Conservation (phyloP, 2,329 filamentous ascomycete genomes). For the Pseudocercospora vitis region DNA sequence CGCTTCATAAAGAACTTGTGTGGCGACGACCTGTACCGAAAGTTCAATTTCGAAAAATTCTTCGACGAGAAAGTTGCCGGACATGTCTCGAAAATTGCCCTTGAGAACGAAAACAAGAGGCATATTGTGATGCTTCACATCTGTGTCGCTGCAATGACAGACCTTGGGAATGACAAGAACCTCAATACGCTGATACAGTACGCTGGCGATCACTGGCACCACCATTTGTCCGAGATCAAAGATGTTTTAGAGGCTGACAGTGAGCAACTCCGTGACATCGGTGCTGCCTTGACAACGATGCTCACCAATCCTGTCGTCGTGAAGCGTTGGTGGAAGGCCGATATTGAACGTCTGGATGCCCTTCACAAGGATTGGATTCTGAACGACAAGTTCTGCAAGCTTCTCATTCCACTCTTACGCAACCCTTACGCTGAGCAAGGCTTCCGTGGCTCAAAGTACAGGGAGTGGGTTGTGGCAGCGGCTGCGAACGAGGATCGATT, state of each 20-base stretch:
- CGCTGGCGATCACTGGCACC: background rate
- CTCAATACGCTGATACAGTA: background rate
- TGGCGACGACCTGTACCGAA: background rate
- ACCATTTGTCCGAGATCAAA: background rate
- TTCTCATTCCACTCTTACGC: background rate
- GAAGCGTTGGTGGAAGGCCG: background rate
- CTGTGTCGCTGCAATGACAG: background rate
- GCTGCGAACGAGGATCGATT: background rate
- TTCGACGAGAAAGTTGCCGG: background rate
- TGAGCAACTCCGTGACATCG: background rate
- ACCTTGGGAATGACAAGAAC: background rate
- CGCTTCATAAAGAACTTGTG: background rate
- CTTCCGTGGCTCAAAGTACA: background rate
- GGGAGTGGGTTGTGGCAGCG: background rate
- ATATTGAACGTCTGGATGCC: background rate
- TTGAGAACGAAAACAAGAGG: background rate
- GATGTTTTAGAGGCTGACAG: background rate
- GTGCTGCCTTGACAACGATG: background rate
- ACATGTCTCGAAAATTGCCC: background rate
- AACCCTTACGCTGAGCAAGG: background rate
- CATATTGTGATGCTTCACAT: background rate
- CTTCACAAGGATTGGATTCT: background rate
- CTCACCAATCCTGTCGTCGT: background rate
- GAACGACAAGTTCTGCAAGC: background rate
- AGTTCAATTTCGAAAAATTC: background rate